phyloP scores from a whole-genome alignment of 73 alveolate genomes.

The Paramecium sexaurelia region DNA sequence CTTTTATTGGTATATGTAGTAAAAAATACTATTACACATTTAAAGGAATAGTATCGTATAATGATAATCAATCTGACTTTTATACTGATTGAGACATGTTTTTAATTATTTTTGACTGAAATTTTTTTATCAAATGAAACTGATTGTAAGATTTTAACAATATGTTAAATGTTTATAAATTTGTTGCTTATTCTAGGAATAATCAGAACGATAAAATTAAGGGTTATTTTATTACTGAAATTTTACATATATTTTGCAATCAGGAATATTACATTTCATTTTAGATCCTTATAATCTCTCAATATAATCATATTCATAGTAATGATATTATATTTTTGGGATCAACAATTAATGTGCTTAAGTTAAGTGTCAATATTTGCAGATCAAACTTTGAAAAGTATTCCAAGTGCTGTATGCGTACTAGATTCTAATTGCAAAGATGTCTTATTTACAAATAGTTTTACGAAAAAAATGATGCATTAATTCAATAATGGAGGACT shows the following conservation, averaged over 20 bases:
- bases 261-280: background rate
- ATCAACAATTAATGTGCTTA: background rate
- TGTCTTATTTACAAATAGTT: background rate
- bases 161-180: background rate
- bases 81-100: background rate
- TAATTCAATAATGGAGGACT: background rate
- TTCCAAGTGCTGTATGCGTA: slow-evolving; percentile 19
- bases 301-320: background rate
- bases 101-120: background rate
- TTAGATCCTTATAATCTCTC: background rate
- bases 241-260: background rate
- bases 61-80: background rate
- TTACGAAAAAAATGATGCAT: background rate
- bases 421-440: background rate
- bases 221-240: background rate
- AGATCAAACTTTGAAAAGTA: background rate
- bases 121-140: background rate
- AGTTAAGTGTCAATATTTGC: background rate
- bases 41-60: background rate
- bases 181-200: background rate
- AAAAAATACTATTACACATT: background rate
- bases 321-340: background rate
- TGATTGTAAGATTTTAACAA: background rate
- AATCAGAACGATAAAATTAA: background rate
- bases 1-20: background rate